These are phyloP conservation scores for Paraphoma sp. DNA, from an alignment of 2,329 filamentous ascomycete species.

Conservation along the genomic window DNA sequence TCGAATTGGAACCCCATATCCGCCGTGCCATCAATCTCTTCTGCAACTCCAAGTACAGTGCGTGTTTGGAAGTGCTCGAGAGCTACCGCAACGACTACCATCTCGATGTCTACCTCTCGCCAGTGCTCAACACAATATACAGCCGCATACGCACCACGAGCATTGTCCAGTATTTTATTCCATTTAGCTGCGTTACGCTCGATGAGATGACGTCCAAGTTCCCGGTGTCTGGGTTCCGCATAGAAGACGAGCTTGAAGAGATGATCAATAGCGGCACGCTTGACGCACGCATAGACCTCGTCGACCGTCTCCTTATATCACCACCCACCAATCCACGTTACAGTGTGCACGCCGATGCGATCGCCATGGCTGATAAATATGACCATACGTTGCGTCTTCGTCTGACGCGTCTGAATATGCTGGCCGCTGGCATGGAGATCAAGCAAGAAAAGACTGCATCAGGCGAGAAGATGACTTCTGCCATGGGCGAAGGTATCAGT, in stretches of 20 bases:
- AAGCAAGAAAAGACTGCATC: conserved; percentile 28
- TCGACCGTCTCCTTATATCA: conserved; percentile 79
- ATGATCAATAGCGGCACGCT: conserved; percentile 79
- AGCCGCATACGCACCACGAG: conserved; percentile 82
- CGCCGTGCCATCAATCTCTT: conserved; percentile 90
- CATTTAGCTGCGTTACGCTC: conserved; percentile 86
- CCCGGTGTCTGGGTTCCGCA: conserved; percentile 58
- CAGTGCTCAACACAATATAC: conserved; percentile 75
- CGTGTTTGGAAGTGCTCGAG: conserved; percentile 82
- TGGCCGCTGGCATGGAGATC: conserved; percentile 77
- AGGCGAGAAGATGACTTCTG: conserved; percentile 16
- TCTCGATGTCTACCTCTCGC: conserved; percentile 85
- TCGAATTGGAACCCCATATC: conserved; percentile 93
- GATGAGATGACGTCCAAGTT: conserved; percentile 81
- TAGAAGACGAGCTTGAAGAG: conserved; percentile 75
- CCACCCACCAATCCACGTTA: conserved; percentile 70
- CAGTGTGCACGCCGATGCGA: conserved; percentile 72
- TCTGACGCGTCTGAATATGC: conserved; percentile 77
- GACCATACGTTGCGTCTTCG: conserved; percentile 77
- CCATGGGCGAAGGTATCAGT: conserved; percentile 28
- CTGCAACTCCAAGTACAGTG: conserved; percentile 86
- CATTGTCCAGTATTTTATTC: conserved; percentile 89
- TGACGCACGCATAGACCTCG: conserved; percentile 82
- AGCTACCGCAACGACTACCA: conserved; percentile 83
- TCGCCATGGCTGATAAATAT: conserved; percentile 73